These are phyloP conservation scores for Plasmodium gallinaceum DNA, from an alignment of 169 alveolate species.

Conservation along the genomic window DNA sequence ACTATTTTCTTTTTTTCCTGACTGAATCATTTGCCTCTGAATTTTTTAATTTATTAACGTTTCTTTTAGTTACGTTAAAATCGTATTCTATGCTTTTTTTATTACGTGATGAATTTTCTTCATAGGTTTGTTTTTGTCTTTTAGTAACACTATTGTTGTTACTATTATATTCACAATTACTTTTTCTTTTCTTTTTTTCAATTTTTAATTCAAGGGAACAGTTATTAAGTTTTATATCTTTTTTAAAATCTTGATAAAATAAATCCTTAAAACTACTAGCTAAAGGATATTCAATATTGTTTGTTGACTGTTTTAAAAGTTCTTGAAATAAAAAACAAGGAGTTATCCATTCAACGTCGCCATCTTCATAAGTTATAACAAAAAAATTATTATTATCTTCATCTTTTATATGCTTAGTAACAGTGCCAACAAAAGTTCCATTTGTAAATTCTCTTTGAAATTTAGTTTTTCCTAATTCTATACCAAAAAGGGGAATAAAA, in stretches of 20 bases:
- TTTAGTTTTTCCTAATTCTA: constrained; percentile 74
- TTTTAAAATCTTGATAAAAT: constrained; percentile 49
- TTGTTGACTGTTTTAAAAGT: constrained; percentile 71
- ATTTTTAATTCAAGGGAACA: constrained; percentile 59
- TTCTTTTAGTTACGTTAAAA: neutral
- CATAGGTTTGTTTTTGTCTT: constrained; percentile 47
- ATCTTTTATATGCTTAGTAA: constrained; percentile 70
- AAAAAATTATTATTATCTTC: constrained; percentile 56
- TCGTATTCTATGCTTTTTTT: constrained; percentile 12
- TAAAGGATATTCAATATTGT: constrained; percentile 65
- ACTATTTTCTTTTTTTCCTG: neutral
- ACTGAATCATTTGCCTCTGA: neutral
- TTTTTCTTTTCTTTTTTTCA: constrained; percentile 50
- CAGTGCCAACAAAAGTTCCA: constrained; percentile 76
- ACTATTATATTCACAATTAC: constrained; percentile 32
- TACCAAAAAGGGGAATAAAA: constrained; percentile 70
- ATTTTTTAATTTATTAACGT: neutral
- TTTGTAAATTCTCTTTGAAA: constrained; percentile 77
- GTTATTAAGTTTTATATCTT: constrained; percentile 61
- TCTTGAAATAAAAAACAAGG: constrained; percentile 74
- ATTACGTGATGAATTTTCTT: constrained; percentile 19
- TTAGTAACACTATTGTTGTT: constrained; percentile 46
- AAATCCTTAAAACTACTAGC: constrained; percentile 67
- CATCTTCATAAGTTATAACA: constrained; percentile 77
- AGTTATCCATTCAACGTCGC: constrained; percentile 76